A percentile compares a stretch with the other conserved stretches of the same genome.
Conservation (phyloP, 176 grass and related monocot species). For the Aegilops longissima region DNA sequence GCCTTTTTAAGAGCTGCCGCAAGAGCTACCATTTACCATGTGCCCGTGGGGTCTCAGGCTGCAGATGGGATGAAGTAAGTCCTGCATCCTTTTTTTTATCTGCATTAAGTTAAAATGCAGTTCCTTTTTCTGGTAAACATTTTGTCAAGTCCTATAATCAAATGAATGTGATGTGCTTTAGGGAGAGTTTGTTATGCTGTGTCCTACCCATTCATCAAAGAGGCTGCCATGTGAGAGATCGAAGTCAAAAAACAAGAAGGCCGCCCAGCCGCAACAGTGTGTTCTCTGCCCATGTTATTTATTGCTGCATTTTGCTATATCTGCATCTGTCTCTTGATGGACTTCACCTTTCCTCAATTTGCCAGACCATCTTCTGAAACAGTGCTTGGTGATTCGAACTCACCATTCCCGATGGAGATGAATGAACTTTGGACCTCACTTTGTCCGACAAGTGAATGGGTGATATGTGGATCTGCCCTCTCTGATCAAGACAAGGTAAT, state of each 20-base stretch:
- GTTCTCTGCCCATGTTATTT: conserved; percentile 20
- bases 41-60: conserved; percentile 60
- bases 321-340: conserved; percentile 1
- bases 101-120: background rate
- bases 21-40: conserved; percentile 93
- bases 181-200: conserved; percentile 89
- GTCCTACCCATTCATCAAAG: conserved; percentile 78
- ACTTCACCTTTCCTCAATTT: conserved; percentile 23
- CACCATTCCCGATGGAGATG: conserved; percentile 39
- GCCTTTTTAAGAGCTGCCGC: conserved; percentile 85
- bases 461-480: conserved; percentile 84
- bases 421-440: conserved; percentile 52
- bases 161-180: conserved; percentile 27
- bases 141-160: background rate
- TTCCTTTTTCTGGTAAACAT: background rate
- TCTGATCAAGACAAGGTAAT: conserved; percentile 64
- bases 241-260: conserved; percentile 56
- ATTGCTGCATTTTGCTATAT: conserved; percentile 15
- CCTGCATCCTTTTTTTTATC: background rate
- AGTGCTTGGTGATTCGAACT: conserved; percentile 36
- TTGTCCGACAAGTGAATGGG: conserved; percentile 61
- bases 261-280: conserved; percentile 39
- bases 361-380: conserved; percentile 43
- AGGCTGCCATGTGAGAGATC: conserved; percentile 81
- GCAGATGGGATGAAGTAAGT: conserved; percentile 79